phyloP scores from a whole-genome alignment of 208 protist genomes.

The Leishmania mexicana region DNA sequence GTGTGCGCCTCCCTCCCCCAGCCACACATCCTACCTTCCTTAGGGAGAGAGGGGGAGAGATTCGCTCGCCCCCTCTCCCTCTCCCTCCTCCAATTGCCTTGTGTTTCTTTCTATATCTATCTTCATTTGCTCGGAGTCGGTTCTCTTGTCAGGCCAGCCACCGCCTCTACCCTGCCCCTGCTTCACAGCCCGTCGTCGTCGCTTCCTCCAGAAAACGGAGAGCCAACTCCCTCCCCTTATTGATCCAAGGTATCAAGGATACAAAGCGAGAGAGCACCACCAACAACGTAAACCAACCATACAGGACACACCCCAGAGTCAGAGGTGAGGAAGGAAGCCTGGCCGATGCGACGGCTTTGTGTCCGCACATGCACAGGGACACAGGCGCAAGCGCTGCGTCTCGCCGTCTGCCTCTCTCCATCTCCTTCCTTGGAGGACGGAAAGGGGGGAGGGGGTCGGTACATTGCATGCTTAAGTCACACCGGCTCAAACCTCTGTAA shows the following conservation, averaged over 20 bases:
- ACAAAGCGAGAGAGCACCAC: neutral
- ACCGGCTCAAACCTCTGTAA: neutral
- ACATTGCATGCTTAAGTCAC: neutral
- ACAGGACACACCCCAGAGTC: neutral
- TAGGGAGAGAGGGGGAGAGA: neutral
- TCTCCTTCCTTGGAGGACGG: neutral
- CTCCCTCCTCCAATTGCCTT: neutral
- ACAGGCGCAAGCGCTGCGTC: neutral
- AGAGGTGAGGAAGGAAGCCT: neutral
- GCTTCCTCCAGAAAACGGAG: neutral
- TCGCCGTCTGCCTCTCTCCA: neutral
- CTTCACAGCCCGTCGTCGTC: neutral
- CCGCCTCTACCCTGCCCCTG: neutral
- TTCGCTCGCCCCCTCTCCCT: neutral
- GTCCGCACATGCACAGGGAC: neutral
- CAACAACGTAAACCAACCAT: too few relatives aligned
- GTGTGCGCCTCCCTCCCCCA: neutral
- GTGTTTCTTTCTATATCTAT: conserved; percentile 11
- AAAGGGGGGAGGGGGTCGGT: neutral
- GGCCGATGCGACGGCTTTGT: neutral
- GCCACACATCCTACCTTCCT: neutral
- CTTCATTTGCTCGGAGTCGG: conserved; percentile 5
- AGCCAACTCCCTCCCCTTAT: neutral
- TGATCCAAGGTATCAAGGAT: neutral
- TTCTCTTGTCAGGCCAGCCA: neutral